Evolutionary conservation across 148 eudicot species (phyloP).

Genomic region (Rhododendron vialii): DNA sequence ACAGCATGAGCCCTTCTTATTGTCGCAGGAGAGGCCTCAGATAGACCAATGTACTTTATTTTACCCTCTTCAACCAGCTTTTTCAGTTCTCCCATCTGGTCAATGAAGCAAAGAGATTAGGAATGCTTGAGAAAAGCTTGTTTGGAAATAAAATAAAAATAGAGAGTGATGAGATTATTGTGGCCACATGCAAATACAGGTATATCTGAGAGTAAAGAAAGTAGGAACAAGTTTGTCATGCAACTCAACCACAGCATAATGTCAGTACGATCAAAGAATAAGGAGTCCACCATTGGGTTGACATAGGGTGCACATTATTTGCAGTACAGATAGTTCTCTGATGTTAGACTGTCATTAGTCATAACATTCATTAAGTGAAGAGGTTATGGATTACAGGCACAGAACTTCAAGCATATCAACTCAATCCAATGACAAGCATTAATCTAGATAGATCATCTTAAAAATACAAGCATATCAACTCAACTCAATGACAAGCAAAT

Average conservation of each 20-base stretch:
- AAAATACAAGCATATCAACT: background rate
- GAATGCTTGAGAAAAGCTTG: background rate
- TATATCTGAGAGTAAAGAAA: background rate
- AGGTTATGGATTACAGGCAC: background rate
- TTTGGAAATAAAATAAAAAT: background rate
- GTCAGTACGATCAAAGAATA: background rate
- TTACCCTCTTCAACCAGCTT: slow-evolving; percentile 23
- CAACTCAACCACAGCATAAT: background rate
- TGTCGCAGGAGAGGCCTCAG: slow-evolving; percentile 19
- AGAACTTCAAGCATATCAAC: background rate
- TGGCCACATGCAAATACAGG: background rate
- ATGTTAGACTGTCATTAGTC: background rate
- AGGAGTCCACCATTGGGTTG: background rate
- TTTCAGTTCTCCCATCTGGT: slow-evolving; percentile 21
- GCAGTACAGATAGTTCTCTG: background rate
- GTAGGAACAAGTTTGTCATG: background rate
- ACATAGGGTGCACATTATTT: background rate
- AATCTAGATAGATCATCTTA: background rate
- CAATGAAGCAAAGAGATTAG: background rate
- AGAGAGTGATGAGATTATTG: background rate
- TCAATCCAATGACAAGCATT: background rate
- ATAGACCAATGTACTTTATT: slow-evolving; percentile 19
- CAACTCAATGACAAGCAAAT: background rate
- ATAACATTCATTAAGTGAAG: background rate
- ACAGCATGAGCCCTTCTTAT: slow-evolving; percentile 21